A percentile compares a stretch with the other conserved stretches of the same genome.
phyloP scores from a whole-genome alignment of 2,329 filamentous ascomycete species.

The Calonectria honghensis region DNA sequence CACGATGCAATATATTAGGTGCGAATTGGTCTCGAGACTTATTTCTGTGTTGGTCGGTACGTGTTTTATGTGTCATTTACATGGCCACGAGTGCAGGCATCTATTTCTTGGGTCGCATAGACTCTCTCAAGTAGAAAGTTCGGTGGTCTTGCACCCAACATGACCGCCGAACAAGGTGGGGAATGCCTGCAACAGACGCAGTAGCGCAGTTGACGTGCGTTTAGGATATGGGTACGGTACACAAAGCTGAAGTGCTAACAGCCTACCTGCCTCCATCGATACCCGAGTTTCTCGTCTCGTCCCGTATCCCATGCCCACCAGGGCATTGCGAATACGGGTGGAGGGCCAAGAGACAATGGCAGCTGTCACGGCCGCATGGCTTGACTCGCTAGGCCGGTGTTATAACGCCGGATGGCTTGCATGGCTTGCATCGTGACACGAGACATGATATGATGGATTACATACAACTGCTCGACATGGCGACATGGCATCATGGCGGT shows the following conservation, averaged over 20 bases:
- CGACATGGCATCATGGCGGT: conserved; percentile 23
- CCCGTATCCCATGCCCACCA: conserved; percentile 17
- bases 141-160: conserved; percentile 37
- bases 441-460: conserved; percentile 27
- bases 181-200: conserved; percentile 36
- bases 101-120: not conserved
- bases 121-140: conserved; percentile 15
- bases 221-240: not conserved
- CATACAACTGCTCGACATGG: not conserved
- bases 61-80: not conserved
- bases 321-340: conserved; percentile 16
- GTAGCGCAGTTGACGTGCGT: conserved; percentile 45
- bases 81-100: not conserved
- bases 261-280: conserved; percentile 6
- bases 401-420: not conserved
- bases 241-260: not conserved
- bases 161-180: conserved; percentile 37
- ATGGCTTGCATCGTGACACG: not conserved
- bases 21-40: conserved; percentile 1
- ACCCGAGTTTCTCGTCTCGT: conserved; percentile 23
- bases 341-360: not conserved
- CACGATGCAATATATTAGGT: no score
- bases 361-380: not conserved
- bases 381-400: not conserved
- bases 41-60: not conserved